A percentile compares a stretch with the other conserved stretches of the same genome.
phyloP scores from a whole-genome alignment of 139 green algal species.

The Penium margaritaceum region DNA sequence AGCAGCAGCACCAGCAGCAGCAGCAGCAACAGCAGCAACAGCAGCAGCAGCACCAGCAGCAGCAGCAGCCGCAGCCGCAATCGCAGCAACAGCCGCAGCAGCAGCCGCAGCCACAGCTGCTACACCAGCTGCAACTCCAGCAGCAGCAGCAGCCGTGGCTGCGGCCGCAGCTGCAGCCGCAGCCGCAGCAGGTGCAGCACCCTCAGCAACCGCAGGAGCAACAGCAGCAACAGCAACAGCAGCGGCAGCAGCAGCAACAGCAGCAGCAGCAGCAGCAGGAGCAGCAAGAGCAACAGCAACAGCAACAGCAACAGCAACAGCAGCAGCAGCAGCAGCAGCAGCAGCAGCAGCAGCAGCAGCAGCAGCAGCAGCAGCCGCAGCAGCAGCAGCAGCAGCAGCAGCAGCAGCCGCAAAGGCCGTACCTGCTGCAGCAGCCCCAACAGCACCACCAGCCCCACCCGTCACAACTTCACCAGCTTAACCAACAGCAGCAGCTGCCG shows the following conservation, averaged over 20 bases:
- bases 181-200: neutral
- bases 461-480: neutral
- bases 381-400: neutral
- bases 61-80: neutral
- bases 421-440: neutral
- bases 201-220: too few relatives aligned
- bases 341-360: neutral
- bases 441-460: neutral
- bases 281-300: neutral
- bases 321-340: neutral
- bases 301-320: neutral
- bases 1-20: neutral
- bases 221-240: neutral
- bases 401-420: neutral
- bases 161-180: neutral
- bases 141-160: neutral
- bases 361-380: conserved; percentile 1
- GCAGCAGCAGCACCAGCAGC: neutral
- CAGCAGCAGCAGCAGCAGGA: neutral
- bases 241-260: neutral
- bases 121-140: neutral
- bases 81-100: neutral
- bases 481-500: too few relatives aligned
- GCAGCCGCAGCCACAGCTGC: neutral
- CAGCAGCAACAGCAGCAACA: neutral